phyloP scores from a whole-genome alignment of 2,329 filamentous ascomycete species.

The Mycosphaerelloides madeirae region DNA sequence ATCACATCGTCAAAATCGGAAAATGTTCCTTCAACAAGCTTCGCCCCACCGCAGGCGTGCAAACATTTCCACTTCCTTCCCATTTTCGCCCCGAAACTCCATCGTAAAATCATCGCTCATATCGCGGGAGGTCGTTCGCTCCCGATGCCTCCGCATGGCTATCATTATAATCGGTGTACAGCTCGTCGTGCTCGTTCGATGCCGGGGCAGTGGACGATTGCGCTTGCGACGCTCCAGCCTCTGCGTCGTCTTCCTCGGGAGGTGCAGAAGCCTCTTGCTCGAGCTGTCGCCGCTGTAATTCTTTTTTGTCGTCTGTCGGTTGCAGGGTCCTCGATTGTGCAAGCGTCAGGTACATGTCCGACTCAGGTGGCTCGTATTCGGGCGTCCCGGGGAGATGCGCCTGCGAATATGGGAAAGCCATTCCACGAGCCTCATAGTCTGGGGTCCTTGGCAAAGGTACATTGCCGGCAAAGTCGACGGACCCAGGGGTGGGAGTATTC shows the following conservation, averaged over 20 bases:
- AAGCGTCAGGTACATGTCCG: conserved; percentile 3
- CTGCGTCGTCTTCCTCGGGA: conserved; percentile 11
- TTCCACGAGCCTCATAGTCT: conserved; percentile 7
- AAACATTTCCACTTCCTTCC: not conserved
- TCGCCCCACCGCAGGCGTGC: not conserved
- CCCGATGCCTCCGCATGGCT: conserved; percentile 10
- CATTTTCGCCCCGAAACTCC: conserved; percentile 3
- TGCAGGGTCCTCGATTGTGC: not conserved
- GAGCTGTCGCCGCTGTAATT: conserved; percentile 55
- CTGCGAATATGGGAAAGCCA: not conserved
- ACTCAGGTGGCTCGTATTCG: conserved; percentile 9
- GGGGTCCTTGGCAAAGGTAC: conserved; percentile 15
- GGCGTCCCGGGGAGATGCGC: conserved; percentile 1
- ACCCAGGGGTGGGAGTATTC: not conserved
- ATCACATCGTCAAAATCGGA: too few relatives aligned
- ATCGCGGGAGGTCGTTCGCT: conserved; percentile 13
- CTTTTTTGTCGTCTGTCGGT: conserved; percentile 69
- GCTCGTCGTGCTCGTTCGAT: conserved; percentile 12
- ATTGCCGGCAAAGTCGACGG: conserved; percentile 10
- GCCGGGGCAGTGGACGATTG: conserved; percentile 11
- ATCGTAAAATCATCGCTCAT: conserved; percentile 14
- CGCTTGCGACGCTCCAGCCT: conserved; percentile 6
- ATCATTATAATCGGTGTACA: conserved; percentile 12
- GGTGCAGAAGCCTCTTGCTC: conserved; percentile 41
- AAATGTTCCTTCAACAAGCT: too few relatives aligned